These are phyloP conservation scores for Phytophthora pinifolia DNA, from an alignment of 352 stramenopile species.

Conservation along the genomic window DNA sequence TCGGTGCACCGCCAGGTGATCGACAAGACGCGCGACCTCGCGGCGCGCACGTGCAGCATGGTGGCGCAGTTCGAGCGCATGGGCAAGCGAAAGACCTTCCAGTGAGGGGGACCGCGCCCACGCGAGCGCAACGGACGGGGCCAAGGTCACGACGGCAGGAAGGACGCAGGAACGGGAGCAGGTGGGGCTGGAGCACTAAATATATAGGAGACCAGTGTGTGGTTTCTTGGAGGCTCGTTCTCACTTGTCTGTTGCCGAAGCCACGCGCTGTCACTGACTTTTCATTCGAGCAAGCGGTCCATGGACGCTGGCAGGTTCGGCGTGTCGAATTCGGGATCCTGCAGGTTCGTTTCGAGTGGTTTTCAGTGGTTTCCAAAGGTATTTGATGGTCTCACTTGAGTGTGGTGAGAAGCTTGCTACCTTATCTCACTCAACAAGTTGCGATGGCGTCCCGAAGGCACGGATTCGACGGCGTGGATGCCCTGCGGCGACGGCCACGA, in stretches of 20 bases:
- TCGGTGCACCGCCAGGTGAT: slow-evolving; percentile 97
- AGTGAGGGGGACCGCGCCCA: no score
- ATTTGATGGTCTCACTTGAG: slow-evolving; percentile 3
- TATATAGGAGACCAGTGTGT: slow-evolving; percentile 43
- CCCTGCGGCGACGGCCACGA: slow-evolving; percentile 12
- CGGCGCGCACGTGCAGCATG: slow-evolving; percentile 90
- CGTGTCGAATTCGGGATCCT: slow-evolving; percentile 19
- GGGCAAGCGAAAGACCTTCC: slow-evolving; percentile 76
- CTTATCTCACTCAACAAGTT: slow-evolving; percentile 11
- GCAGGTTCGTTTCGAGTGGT: slow-evolving; percentile 17
- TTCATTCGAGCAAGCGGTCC: slow-evolving; percentile 1
- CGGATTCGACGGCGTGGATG: slow-evolving; percentile 1
- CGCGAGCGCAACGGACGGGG: no score
- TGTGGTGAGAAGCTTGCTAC: not conserved
- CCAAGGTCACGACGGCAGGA: no score
- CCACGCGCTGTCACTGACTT: slow-evolving; percentile 12
- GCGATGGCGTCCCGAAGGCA: slow-evolving; percentile 22
- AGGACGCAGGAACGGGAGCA: slow-evolving; percentile 25
- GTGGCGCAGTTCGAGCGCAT: slow-evolving; percentile 85
- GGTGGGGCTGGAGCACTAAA: no score
- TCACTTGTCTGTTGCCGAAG: slow-evolving; percentile 16
- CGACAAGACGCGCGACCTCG: slow-evolving; percentile 96
- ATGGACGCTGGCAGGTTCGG: slow-evolving; percentile 9
- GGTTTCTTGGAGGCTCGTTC: slow-evolving; percentile 20
- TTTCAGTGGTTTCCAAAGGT: slow-evolving; percentile 15